A percentile compares a stretch with the other conserved stretches of the same genome.
Conservation (phyloP, 495 filamentous ascomycete species). For the Poronia punctata region DNA sequence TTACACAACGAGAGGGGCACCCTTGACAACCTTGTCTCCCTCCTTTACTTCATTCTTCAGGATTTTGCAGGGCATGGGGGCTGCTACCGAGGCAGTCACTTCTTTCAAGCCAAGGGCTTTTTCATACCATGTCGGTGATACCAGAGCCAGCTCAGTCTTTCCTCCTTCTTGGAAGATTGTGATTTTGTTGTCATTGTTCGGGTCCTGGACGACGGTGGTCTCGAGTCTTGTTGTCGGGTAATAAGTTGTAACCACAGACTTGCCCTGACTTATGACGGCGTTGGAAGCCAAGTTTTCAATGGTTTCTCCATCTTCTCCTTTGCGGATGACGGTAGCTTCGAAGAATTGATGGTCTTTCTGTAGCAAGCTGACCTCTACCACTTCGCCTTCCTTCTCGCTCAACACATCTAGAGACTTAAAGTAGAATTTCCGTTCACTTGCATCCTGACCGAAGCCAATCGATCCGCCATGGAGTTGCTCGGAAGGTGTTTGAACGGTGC, state of each 20-base stretch:
- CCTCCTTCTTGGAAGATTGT: slow-evolving; percentile 77
- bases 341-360: slow-evolving; percentile 59
- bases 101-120: slow-evolving; percentile 82
- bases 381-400: slow-evolving; percentile 37
- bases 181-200: slow-evolving; percentile 50
- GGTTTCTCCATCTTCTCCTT: slow-evolving; percentile 24
- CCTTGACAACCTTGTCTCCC: slow-evolving; percentile 76
- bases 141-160: slow-evolving; percentile 62
- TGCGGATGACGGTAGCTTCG: slow-evolving; percentile 54
- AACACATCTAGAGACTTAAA: slow-evolving; percentile 43
- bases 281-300: slow-evolving; percentile 40
- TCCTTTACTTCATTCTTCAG: slow-evolving; percentile 74
- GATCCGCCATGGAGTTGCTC: slow-evolving; percentile 38
- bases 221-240: slow-evolving; percentile 77
- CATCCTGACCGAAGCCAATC: slow-evolving; percentile 47
- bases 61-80: slow-evolving; percentile 94
- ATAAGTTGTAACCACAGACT: slow-evolving; percentile 45
- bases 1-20: slow-evolving; percentile 79
- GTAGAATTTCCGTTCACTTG: slow-evolving; percentile 44
- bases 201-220: slow-evolving; percentile 66
- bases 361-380: slow-evolving; percentile 51
- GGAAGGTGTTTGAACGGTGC: slow-evolving; percentile 18
- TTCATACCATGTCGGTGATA: slow-evolving; percentile 71
- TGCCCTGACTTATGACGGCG: slow-evolving; percentile 15
- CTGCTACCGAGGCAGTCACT: slow-evolving; percentile 66